Evolutionary conservation across 495 filamentous ascomycete species (phyloP).

Genomic region (Alectoria sarmentosa): DNA sequence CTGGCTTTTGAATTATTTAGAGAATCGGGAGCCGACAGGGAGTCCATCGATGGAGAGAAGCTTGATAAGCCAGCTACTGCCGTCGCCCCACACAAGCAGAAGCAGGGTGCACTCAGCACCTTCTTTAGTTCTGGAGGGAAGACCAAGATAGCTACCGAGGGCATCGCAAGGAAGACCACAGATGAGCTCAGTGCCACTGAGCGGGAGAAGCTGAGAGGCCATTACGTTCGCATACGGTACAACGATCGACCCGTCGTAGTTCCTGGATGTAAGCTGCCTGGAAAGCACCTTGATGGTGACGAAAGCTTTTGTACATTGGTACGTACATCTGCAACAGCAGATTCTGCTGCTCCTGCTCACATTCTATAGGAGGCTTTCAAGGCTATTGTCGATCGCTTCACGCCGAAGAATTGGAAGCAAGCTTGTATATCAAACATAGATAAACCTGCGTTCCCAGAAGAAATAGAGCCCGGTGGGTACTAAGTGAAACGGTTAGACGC

Average conservation of each 20-base stretch:
- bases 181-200: slow-evolving; percentile 43
- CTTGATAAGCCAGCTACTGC: slow-evolving; percentile 18
- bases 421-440: slow-evolving; percentile 65
- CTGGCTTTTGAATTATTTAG: slow-evolving; percentile 87
- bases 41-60: slow-evolving; percentile 6
- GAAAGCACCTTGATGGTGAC: slow-evolving; percentile 84
- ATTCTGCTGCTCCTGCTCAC: not conserved
- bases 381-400: slow-evolving; percentile 81
- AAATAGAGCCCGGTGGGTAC: slow-evolving; percentile 47
- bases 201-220: slow-evolving; percentile 50
- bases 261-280: slow-evolving; percentile 67
- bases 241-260: slow-evolving; percentile 77
- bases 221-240: slow-evolving; percentile 93
- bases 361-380: slow-evolving; percentile 72
- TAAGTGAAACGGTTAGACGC: not conserved
- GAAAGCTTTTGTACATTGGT: slow-evolving; percentile 88
- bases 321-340: slow-evolving; percentile 27
- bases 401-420: slow-evolving; percentile 68
- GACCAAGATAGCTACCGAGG: slow-evolving; percentile 12
- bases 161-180: slow-evolving; percentile 37
- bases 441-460: slow-evolving; percentile 43
- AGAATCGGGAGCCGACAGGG: slow-evolving; percentile 31
- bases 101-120: slow-evolving; percentile 27
- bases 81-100: slow-evolving; percentile 19
- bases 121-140: slow-evolving; percentile 14